Evolutionary conservation across 1,139 yeast species (phyloP), one percentile per base, ranked within the genome.

Genomic region (Kurtzmaniella natalensis): DNA sequence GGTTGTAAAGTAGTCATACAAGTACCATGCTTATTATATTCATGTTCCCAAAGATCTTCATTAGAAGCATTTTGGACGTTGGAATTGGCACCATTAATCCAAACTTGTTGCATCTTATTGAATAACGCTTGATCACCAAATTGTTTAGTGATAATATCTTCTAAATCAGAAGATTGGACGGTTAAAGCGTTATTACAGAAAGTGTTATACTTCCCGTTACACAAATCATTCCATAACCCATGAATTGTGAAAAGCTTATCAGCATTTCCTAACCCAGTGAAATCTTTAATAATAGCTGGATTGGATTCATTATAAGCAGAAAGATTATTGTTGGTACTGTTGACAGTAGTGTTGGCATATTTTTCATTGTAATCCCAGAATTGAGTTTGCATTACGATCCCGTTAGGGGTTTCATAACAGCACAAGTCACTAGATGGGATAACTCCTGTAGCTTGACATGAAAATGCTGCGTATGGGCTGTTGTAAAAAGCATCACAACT

Each of bases 11-110:
- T 64, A 42, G 61, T 61, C 63, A 64, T 61, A 47, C 72, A 66
- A n/a, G 72, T 64, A 28, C 63, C 72, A 42, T 66, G 72, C 46
- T 64, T 65, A 50, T 66, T 64, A 46, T 53, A 66, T 45, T 66
- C 71, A 42, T 65, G 72, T 34, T 53, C 53, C 72, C 72, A 66
- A 37, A 66, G 53, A 21, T 53, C 48, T 15, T 44, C 42, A 30
- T 48, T 42, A 4, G 57, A 53, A 17, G 50, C 55, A 35, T 48
- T 47, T 10, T 51, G 53, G 17, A 62, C 68, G 37, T 61, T 61
- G 26, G 64, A 55, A 39, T 50, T 54, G 18, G 42, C 58, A 36
- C 61, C 59, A 43, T 63, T 63, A 31, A 62, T 41, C 71, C 71
- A 66, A 42, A 55, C 58, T 28, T 48, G 53, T 35, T 47, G 37